phyloP scores from a whole-genome alignment of 495 filamentous ascomycete species.

The Xylaria grammica region DNA sequence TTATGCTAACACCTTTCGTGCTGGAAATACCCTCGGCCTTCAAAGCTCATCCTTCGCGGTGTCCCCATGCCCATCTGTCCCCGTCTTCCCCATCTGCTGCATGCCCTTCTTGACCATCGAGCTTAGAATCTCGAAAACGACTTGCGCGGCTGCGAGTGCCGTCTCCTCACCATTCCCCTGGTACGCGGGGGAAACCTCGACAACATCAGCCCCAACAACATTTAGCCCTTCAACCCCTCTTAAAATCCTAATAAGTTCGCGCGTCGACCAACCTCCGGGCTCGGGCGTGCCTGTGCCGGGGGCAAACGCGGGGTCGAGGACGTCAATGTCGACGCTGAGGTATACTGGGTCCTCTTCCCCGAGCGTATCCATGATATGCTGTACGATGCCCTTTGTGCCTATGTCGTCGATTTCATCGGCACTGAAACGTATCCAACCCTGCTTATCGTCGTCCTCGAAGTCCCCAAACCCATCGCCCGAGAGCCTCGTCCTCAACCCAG shows the following conservation, averaged over 20 bases:
- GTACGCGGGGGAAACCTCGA: conserved; percentile 87
- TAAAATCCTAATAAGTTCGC: conserved; percentile 73
- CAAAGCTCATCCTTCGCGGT: conserved; percentile 43
- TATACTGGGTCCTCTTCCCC: conserved; percentile 70
- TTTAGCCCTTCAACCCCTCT: conserved; percentile 73
- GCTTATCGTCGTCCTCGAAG: conserved; percentile 64
- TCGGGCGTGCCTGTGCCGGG: conserved; percentile 78
- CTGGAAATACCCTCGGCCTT: too few relatives aligned
- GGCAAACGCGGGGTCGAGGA: conserved; percentile 72
- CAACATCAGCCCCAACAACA: conserved; percentile 76
- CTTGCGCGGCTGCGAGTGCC: conserved; percentile 81
- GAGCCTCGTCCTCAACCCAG: conserved; percentile 74
- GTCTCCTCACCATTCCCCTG: conserved; percentile 85
- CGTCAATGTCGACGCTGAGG: conserved; percentile 77
- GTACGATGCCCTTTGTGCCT: conserved; percentile 61
- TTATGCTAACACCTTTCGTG: too few relatives aligned
- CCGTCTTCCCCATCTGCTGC: conserved; percentile 45
- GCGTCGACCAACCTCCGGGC: conserved; percentile 74
- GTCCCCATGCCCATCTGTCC: conserved; percentile 7
- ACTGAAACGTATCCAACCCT: conserved; percentile 69
- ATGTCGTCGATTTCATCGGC: conserved; percentile 77
- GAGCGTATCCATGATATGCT: conserved; percentile 61
- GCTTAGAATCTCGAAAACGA: conserved; percentile 81
- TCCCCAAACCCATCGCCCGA: conserved; percentile 70
- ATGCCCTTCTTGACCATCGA: conserved; percentile 71